phyloP scores from a whole-genome alignment of 768 basidiomycete species.

The Panellus pusillus region DNA sequence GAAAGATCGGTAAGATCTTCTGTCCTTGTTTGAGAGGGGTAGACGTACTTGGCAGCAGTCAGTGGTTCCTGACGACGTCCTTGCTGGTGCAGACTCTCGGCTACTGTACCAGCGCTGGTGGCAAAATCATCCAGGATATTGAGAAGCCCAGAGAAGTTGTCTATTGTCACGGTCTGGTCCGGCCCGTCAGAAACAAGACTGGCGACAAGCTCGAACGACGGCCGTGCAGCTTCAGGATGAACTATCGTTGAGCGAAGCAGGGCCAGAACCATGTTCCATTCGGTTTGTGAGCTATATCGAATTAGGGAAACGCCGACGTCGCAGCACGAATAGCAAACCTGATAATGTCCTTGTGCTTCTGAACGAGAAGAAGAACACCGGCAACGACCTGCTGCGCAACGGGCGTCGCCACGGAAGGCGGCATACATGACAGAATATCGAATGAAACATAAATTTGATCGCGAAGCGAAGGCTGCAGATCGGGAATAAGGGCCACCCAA shows the following conservation, averaged over 20 bases:
- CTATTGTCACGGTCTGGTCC: constrained; percentile 60
- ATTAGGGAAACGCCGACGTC: not conserved
- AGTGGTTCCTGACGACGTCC: constrained; percentile 52
- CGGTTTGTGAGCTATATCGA: constrained; percentile 73
- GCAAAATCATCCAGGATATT: constrained; percentile 88
- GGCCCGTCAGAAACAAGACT: constrained; percentile 63
- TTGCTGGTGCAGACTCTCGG: constrained; percentile 57
- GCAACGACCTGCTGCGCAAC: constrained; percentile 91
- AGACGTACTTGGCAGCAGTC: constrained; percentile 51
- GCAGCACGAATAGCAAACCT: constrained; percentile 39
- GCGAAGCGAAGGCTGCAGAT: constrained; percentile 66
- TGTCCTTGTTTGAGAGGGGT: not conserved
- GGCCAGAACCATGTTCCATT: constrained; percentile 93
- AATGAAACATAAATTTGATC: constrained; percentile 96
- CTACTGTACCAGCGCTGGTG: constrained; percentile 58
- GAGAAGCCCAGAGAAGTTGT: constrained; percentile 81
- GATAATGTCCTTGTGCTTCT: constrained; percentile 72
- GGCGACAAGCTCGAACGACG: constrained; percentile 79
- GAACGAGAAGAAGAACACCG: constrained; percentile 78
- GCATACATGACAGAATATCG: constrained; percentile 82
- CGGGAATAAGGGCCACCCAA: constrained; percentile 5
- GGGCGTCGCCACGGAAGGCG: constrained; percentile 70
- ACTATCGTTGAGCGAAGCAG: constrained; percentile 82
- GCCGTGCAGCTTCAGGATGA: constrained; percentile 83
- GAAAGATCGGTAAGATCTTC: constrained; percentile 5